Evolutionary conservation across 164 flowering plant species (phyloP).

Genomic region (Magnolia officinalis): DNA sequence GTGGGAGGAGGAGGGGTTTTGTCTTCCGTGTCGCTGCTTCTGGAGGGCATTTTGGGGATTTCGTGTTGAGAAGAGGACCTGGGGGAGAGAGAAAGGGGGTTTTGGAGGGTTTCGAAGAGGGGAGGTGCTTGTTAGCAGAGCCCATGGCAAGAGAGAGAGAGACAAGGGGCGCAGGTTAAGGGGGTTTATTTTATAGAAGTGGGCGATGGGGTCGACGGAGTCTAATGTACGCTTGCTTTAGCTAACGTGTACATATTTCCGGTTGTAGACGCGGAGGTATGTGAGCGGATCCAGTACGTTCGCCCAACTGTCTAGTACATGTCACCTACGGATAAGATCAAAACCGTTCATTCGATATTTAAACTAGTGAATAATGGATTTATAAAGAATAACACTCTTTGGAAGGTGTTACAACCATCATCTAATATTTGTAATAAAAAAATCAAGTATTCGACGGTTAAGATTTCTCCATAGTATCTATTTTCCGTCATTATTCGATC

Average conservation of each 20-base stretch:
- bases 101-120: background rate
- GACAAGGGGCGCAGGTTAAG: background rate
- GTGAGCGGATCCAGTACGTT: no score
- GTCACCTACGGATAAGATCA: no score
- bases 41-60: conserved; percentile 3
- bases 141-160: background rate
- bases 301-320: no score
- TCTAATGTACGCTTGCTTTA: background rate
- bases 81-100: background rate
- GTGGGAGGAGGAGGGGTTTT: conserved; percentile 8
- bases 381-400: no score
- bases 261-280: background rate
- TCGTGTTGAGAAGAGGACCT: background rate
- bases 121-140: background rate
- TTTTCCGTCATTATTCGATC: no score
- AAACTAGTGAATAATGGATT: no score
- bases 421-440: no score
- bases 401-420: no score
- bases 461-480: no score
- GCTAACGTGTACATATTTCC: background rate
- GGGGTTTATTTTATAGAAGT: background rate
- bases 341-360: no score
- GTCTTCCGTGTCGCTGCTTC: conserved; percentile 15
- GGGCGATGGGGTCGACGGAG: background rate
- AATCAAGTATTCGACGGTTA: no score